Evolutionary conservation across 192 early-diverging fungal genomes (phyloP), one percentile per base, ranked within the genome.

Genomic region (Powellomyces hirtus): DNA sequence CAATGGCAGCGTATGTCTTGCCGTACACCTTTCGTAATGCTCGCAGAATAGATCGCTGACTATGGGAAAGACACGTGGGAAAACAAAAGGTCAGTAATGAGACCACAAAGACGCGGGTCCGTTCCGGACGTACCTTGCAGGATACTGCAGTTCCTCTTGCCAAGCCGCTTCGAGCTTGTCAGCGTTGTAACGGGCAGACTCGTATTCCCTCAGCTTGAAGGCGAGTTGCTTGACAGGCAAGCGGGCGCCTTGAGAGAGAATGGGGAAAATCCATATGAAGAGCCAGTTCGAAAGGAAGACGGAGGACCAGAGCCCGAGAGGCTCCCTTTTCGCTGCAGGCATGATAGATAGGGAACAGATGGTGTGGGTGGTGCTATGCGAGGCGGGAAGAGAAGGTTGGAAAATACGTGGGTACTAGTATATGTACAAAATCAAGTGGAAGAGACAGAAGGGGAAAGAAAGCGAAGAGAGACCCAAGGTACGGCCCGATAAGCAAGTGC

Each of bases 211-310:
- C 35, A 88, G 76, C 35, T 70, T 53, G 57, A 88, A 78, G 46
- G 76, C 66, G 6, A 83, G 77, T n/a, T 78, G 55, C 64, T 70
- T 66, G 18, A 83, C 73, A 20, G 72, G 70, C 45, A 64, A 63
- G 11, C 53, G 53, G 49, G 62, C 50, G 18, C 73, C 72, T 22
- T 71, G 61, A 27, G 42, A n/a, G 26, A 86, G 59, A 29, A 88
- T 71, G 4, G 81, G 84, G n/a, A 82, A 68, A 31, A 86, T 72
- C 86, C 86, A 88, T 26, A 80, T 38, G 62, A 86, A 88, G 49
- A 88, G 76, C 86, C 86, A 87, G 71, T 81, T 79, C 0, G 85
- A 83, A 38, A 83, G 52, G 42, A 86, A 77, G 66, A 82, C 80
- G 56, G 46, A 34, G 38, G 68, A 71, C 74, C 74, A 75, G 7